phyloP scores from a whole-genome alignment of 164 flowering plant species.

The Nymphaea colorata region DNA sequence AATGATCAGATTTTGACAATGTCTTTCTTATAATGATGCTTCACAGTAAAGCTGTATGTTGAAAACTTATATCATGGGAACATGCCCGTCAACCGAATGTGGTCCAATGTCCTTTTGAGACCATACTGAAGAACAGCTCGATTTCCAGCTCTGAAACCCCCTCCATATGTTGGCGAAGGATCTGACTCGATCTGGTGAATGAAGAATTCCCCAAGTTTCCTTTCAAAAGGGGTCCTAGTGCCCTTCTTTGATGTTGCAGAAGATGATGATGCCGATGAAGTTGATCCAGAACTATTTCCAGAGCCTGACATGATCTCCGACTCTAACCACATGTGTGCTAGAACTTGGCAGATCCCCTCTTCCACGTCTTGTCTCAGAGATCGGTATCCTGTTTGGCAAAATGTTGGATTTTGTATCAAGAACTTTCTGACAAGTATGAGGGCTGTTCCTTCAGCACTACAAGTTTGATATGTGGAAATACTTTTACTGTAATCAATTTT shows the following conservation, averaged over 20 bases:
- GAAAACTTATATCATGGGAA: constrained; percentile 32
- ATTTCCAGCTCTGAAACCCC: constrained; percentile 76
- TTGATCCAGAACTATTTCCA: constrained; percentile 21
- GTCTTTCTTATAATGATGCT: no score
- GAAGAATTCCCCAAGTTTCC: constrained; percentile 79
- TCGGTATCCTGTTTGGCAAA: constrained; percentile 44
- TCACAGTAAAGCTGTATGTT: no score
- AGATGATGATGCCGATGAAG: constrained; percentile 12
- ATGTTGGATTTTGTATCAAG: no score
- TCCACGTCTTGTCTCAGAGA: constrained; percentile 72
- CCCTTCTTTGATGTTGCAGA: constrained; percentile 30
- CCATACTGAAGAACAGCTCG: constrained; percentile 69
- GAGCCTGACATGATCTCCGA: constrained; percentile 43
- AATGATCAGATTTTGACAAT: no score
- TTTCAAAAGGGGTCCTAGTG: constrained; percentile 54
- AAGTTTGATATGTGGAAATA: no score
- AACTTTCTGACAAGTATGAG: no score
- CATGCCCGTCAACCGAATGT: constrained; percentile 61
- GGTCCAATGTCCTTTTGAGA: constrained; percentile 57
- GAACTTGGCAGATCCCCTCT: constrained; percentile 94
- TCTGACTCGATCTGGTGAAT: constrained; percentile 90
- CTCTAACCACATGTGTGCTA: constrained; percentile 91
- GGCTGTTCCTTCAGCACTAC: no score
- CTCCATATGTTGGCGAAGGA: constrained; percentile 77
- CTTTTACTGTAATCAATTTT: no score